Evolutionary conservation across 169 alveolate genomes (phyloP), one percentile per base, ranked within the genome.

Genomic region (Eimeria maxima): DNA sequence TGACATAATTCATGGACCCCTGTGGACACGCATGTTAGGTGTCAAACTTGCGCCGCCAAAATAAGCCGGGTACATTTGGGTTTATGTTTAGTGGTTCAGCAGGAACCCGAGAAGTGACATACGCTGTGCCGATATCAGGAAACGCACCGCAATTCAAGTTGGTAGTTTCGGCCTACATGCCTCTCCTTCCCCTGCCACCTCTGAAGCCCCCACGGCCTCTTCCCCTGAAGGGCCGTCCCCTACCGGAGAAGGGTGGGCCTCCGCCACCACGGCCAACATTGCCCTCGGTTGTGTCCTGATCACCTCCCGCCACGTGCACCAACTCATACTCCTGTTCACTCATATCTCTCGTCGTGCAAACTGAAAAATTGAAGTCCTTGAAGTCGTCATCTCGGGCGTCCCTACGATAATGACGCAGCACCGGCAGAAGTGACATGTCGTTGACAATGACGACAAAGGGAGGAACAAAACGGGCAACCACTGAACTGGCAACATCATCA

Each of bases 341-440:
- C 91, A 83, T 83, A 20, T 83, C 76, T 83, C 91, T 50, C 18
- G 91, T 45, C 20, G 91, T 83, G 38, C 91, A 83, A 29, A 83
- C 91, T 53, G 91, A 83, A 83, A 83, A 83, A 83, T 83, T 83
- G 91, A 83, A 83, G 74, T 83, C 91, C 73, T 83, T 83, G 76
- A 83, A 83, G 91, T 83, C 91, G 2, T 83, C 91, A 38, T 55
- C 73, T 6, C 91, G 91, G 22, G 91, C 91, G 29, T 83, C 91
- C 4, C 91, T 83, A 24, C 89, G 47, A 83, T 14, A 73, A 24
- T 7, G 5, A 53, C 44, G 29, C 91, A 81, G 27, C 47, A 55
- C 14, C 50, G 4, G 22, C 76, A 83, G 65, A 16, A 3, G 14
- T 44, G 24, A 42, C 65, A 47, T 50, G 22, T 16, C 87, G 87